These are phyloP conservation scores for Glycine tomentella DNA, from an alignment of 306 rosid genomes.

Conservation along the genomic window DNA sequence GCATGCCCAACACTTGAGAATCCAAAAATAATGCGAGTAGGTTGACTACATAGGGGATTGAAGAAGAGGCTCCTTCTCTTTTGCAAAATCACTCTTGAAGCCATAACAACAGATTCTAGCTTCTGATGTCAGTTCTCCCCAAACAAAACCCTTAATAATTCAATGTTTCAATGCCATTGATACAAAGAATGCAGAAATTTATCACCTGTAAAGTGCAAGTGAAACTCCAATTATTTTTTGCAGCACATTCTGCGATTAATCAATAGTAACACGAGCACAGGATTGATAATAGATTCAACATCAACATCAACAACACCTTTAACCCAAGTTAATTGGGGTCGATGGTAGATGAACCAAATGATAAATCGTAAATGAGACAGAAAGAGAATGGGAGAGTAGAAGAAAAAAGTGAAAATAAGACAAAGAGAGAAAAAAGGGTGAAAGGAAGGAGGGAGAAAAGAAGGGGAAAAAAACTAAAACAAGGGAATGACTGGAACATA, in stretches of 20 bases:
- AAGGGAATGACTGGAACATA: too few relatives aligned
- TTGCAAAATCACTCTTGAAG: slow-evolving; percentile 64
- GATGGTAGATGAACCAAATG: too few relatives aligned
- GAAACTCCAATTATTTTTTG: neutral
- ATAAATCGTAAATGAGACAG: too few relatives aligned
- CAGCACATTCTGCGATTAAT: neutral
- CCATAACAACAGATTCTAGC: slow-evolving; percentile 56
- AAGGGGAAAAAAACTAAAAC: too few relatives aligned
- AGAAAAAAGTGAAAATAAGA: too few relatives aligned
- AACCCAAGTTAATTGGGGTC: too few relatives aligned
- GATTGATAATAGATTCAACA: neutral
- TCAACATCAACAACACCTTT: too few relatives aligned
- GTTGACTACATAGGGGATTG: slow-evolving; percentile 16
- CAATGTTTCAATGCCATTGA: slow-evolving; percentile 10
- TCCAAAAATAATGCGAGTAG: slow-evolving; percentile 45
- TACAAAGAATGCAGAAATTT: slow-evolving; percentile 17
- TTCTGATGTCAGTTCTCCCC: slow-evolving; percentile 17
- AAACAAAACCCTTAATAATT: slow-evolving; percentile 9
- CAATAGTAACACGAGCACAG: neutral
- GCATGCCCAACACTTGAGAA: slow-evolving; percentile 47
- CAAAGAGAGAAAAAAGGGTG: too few relatives aligned
- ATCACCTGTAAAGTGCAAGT: slow-evolving; percentile 40
- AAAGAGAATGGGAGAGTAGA: too few relatives aligned
- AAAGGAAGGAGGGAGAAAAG: too few relatives aligned
- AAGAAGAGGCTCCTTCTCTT: slow-evolving; percentile 52